Evolutionary conservation across 352 stramenopile species (phyloP), one percentile per base, ranked within the genome.

Genomic region (Sclerospora graminicola): DNA sequence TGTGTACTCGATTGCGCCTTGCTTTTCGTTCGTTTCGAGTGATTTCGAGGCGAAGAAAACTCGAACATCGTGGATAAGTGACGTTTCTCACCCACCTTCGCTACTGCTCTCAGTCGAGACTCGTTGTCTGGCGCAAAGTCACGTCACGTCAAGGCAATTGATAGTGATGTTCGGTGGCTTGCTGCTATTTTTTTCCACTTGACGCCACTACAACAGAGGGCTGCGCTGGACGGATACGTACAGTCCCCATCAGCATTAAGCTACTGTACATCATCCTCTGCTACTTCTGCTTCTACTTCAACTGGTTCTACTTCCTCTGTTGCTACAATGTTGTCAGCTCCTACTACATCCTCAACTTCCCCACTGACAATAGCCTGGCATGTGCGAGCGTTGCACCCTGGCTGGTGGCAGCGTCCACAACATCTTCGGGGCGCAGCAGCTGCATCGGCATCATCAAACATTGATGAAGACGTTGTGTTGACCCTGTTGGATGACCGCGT

Each of bases 21-120:
- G 37, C 29, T 61, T 57, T 45, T 61, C 13, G 41, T 41, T 54
- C 45, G 48, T 18, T 69, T 66, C 9, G 27, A n/a, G 19, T 41
- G 43, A 50, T 55, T 61, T 40, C 53, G 45, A 14, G 60, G 53
- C 4, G 65, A 65, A 15, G 65, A 75, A 32, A 80, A 63, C 9
- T 80, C 68, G 14, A 77, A 55, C 4, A 61, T 24, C 5, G 73
- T 15, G 8, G 55, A 57, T 21, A 65, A 65, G 8, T 35, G 51
- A 8, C 65, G 57, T 45, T 80, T 80, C 13, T 49, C 37, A 11
- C 53, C 53, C 8, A 57, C 48, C n/a, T 38, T 50, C 11, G 32
- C 33, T 6, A 16, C 51, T n/a, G 21, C n/a, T n/a, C 13, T 60
- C 1, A 28, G 26, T 5, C 45, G 59, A 37, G 5, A 40, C 6